A percentile compares a stretch with the other conserved stretches of the same genome.
phyloP scores from a whole-genome alignment of 805 yeast genomes.

The Metschnikowia aberdeeniae region DNA sequence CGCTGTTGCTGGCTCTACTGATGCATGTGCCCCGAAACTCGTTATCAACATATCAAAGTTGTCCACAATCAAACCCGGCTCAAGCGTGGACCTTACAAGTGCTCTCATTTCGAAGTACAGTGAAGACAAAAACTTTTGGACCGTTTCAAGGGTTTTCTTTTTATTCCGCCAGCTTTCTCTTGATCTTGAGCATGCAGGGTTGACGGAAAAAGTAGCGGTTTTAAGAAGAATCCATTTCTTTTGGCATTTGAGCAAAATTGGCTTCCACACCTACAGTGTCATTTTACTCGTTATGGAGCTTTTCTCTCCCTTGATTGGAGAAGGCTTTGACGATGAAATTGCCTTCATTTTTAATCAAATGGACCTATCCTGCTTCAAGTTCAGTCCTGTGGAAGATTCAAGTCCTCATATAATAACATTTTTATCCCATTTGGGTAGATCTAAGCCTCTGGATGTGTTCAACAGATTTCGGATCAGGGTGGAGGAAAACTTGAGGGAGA shows the following conservation, averaged over 20 bases:
- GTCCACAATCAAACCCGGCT: slow-evolving; percentile 19
- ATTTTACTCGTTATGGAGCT: neutral
- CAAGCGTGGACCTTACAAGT: slow-evolving; percentile 24
- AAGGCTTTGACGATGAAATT: slow-evolving; percentile 4
- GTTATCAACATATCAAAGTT: neutral
- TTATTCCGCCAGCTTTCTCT: slow-evolving; percentile 26
- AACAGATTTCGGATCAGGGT: neutral
- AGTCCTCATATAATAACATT: neutral
- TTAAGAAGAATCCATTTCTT: slow-evolving; percentile 8
- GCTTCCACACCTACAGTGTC: neutral
- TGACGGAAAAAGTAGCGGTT: neutral
- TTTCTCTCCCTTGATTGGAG: slow-evolving; percentile 3
- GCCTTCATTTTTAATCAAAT: slow-evolving; percentile 13
- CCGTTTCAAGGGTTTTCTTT: slow-evolving; percentile 30
- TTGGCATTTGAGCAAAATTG: slow-evolving; percentile 6
- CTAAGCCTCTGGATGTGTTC: neutral
- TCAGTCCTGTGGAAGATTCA: neutral
- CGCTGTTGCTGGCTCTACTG: neutral
- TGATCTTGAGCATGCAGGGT: neutral
- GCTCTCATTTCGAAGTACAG: slow-evolving; percentile 23
- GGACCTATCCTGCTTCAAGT: slow-evolving; percentile 3
- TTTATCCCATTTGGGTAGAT: neutral
- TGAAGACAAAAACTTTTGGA: slow-evolving; percentile 30
- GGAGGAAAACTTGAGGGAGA: neutral
- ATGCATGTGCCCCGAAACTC: neutral